phyloP scores from a whole-genome alignment of 352 stramenopile genomes.

The Pythium chondricola region DNA sequence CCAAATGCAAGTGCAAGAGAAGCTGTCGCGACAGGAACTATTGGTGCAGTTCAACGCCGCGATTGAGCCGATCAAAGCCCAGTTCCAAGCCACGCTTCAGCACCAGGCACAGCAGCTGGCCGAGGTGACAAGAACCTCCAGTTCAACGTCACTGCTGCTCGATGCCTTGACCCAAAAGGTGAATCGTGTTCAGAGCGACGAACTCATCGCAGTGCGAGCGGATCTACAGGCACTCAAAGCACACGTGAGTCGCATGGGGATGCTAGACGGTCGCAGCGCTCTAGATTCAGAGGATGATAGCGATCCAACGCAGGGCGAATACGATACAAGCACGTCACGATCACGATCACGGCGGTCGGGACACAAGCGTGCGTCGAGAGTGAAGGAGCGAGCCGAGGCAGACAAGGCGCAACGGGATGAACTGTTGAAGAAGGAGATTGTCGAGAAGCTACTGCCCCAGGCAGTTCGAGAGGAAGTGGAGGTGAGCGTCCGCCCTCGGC shows the following conservation, averaged over 20 bases:
- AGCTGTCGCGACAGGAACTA: constrained; percentile 63
- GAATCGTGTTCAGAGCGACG: constrained; percentile 44
- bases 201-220: constrained; percentile 40
- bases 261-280: constrained; percentile 4
- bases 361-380: no score
- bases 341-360: no score
- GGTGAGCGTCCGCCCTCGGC: not conserved
- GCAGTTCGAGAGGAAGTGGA: constrained; percentile 13
- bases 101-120: constrained; percentile 72
- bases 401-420: constrained; percentile 10
- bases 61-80: constrained; percentile 74
- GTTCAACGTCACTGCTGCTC: constrained; percentile 49
- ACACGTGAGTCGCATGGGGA: constrained; percentile 36
- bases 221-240: constrained; percentile 55
- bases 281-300: constrained; percentile 5
- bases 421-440: constrained; percentile 19
- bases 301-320: constrained; percentile 5
- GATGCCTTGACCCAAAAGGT: constrained; percentile 62
- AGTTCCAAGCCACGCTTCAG: constrained; percentile 65
- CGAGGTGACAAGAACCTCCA: constrained; percentile 51
- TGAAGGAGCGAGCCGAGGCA: constrained; percentile 5
- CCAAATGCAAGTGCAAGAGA: constrained; percentile 60
- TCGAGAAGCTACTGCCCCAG: constrained; percentile 5
- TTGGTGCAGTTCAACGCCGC: constrained; percentile 77
- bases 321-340: not conserved